Evolutionary conservation across 108 stramenopile genomes (phyloP), one percentile per base, ranked within the genome.

Genomic region (Pseudonitzschia multistriata): DNA sequence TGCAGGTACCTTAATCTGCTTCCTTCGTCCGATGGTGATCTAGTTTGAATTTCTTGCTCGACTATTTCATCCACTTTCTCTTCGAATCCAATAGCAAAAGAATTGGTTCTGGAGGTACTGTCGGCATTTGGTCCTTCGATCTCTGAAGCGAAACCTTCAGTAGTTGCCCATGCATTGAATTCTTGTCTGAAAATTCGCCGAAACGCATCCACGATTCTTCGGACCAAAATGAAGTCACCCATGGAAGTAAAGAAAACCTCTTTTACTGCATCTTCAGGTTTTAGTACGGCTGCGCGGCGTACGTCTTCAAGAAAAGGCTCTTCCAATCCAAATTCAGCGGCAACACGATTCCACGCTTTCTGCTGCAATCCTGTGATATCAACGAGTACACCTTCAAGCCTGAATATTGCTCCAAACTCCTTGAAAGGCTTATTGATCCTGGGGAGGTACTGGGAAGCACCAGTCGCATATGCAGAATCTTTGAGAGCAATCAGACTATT

Each of bases 351-450:
- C 91, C 91, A 93, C 17, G 81, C 85, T 72, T 81, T 73, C 37
- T 71, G 66, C 11, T 89, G 82, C 49, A 93, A 60, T 27, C 87
- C 88, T 27, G 82, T 80, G 22, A 87, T 64, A 67, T 93, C 91
- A 4, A 90, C 85, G 15, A 88, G 64, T 11, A 87, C 83, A 6
- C 91, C 91, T 63, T 93, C 91, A 25, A 93, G 68, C 49, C 91
- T 67, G 54, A 93, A 90, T 14, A 93, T 81, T 4, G 88, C 88
- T 24, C 91, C 91, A 53, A 82, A 88, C 42, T 86, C 86, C 34
- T 78, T 79, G 72, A 88, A 89, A 22, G 91, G 91, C 34, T 84
- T 82, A 67, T 92, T 87, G 25, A 86, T 66, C 24, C 77, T 74
- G 6, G 80, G 54, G 27, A 91, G 64, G 50, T 88, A 85, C 49